A percentile compares a stretch with the other conserved stretches of the same genome.
These are phyloP conservation scores for Pseudotulostoma volvatum DNA, from an alignment of 495 filamentous ascomycete genomes.

Conservation along the genomic window DNA sequence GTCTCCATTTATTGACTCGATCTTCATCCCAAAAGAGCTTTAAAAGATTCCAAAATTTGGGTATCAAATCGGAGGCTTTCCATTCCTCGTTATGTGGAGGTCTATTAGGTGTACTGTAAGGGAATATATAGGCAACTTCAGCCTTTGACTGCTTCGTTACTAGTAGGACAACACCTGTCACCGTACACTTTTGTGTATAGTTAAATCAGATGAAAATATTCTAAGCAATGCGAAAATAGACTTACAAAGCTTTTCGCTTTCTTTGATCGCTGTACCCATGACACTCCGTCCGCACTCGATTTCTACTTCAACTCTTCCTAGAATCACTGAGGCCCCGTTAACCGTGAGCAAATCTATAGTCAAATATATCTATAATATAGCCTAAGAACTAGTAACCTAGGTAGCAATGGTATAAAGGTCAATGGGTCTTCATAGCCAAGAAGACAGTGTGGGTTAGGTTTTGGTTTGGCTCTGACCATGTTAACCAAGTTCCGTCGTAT, in stretches of 20 bases:
- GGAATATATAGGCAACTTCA: slow-evolving; percentile 1
- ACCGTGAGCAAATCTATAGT: neutral
- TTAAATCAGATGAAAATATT: neutral
- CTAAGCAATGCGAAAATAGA: neutral
- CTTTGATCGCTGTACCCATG: neutral
- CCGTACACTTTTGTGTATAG: neutral
- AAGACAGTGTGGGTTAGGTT: neutral
- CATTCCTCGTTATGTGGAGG: neutral
- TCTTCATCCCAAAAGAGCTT: neutral
- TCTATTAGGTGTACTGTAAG: neutral
- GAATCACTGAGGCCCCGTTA: neutral
- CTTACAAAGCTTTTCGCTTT: neutral
- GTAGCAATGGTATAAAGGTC: neutral
- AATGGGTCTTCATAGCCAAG: neutral
- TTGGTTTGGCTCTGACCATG: neutral
- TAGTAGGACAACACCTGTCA: neutral
- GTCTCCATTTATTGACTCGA: neutral
- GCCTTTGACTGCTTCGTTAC: neutral
- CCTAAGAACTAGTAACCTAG: neutral
- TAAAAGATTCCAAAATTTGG: slow-evolving; percentile 1
- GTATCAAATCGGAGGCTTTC: neutral
- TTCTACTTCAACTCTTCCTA: neutral
- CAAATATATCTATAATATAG: neutral
- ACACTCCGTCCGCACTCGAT: neutral
- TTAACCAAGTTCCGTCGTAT: neutral